Evolutionary conservation across 768 basidiomycete genomes (phyloP), one percentile per base, ranked within the genome.

Genomic region (Tubosaeta sp.): DNA sequence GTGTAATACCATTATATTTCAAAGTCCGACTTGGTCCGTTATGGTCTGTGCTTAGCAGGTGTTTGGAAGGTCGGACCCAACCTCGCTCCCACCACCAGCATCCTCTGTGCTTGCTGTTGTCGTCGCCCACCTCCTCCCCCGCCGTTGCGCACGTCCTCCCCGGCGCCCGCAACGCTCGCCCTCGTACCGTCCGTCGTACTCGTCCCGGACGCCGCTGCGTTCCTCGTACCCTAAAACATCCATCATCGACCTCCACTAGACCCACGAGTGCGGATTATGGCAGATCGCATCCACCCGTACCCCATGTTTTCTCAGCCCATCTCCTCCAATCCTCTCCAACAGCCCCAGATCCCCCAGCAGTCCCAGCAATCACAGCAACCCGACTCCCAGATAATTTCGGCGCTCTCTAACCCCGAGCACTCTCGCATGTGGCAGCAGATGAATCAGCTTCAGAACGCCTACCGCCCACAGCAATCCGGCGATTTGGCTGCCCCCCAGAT

Each of bases 51-150:
- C 66, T 69, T 69, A 67, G 65, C 67, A 65, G 65, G 66, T 60
- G 64, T 71, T 68, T 65, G 63, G 68, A 68, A 71, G 73, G 73
- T 72, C 71, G 71, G 68, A 61, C 69, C 70, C 73, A 74, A 74
- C 72, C 76, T 78, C 76, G 73, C 76, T 74, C 77, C 80, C 77
- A 77, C 81, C 77, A 79, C 76, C 77, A 75, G 72, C 68, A 73
- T 75, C 66, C 65, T 66, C 70, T 65, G 62, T 56, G 53, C 59
- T 69, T 64, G 67, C 54, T 61, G 55, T 42, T 50, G 52, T 52
- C 35, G 53, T 55, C 32, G 69, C 69, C 67, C 67, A 61, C 44
- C 58, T 67, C 70, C 71, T 62, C 73, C 73, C 72, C 72, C 73
- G 73, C 77, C 75, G 72, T 76, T 34, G 71, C 75, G 75, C 74